These are phyloP conservation scores for Solanum stenotomum DNA, from an alignment of 257 asterid genomes.

Conservation along the genomic window DNA sequence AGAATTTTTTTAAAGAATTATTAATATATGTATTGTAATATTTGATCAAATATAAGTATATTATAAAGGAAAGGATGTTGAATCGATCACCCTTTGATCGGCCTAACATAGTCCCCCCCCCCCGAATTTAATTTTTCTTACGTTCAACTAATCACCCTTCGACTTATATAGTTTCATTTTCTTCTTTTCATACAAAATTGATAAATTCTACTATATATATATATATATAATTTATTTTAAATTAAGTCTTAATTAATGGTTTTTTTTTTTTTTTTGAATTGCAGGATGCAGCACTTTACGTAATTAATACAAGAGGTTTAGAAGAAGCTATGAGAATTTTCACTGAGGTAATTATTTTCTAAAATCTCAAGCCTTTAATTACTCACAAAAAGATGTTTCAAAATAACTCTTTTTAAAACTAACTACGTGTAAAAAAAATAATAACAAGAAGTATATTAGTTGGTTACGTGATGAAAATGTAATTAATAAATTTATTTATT, in stretches of 20 bases:
- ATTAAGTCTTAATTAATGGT: background rate
- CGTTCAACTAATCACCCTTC: background rate
- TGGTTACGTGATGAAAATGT: no score
- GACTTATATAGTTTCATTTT: no score
- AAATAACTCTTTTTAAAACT: no score
- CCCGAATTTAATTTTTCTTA: no score
- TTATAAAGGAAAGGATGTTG: no score
- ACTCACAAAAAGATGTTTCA: background rate
- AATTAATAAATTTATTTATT: no score
- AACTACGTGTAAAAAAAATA: no score
- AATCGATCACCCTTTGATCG: no score
- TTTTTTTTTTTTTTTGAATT: background rate
- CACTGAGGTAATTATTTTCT: conserved; percentile 24
- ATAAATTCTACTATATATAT: background rate
- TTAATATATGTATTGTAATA: background rate
- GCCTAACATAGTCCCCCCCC: no score
- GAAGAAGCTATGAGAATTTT: conserved; percentile 51
- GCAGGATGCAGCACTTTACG: conserved; percentile 44
- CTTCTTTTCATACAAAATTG: background rate
- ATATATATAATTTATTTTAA: no score
- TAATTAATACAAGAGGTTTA: conserved; percentile 32
- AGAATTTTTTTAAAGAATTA: no score
- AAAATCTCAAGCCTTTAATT: background rate
- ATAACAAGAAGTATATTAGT: background rate
- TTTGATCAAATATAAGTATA: no score